These are phyloP conservation scores for Myxozyma neotropica DNA, from an alignment of 805 yeast genomes.

Conservation along the genomic window DNA sequence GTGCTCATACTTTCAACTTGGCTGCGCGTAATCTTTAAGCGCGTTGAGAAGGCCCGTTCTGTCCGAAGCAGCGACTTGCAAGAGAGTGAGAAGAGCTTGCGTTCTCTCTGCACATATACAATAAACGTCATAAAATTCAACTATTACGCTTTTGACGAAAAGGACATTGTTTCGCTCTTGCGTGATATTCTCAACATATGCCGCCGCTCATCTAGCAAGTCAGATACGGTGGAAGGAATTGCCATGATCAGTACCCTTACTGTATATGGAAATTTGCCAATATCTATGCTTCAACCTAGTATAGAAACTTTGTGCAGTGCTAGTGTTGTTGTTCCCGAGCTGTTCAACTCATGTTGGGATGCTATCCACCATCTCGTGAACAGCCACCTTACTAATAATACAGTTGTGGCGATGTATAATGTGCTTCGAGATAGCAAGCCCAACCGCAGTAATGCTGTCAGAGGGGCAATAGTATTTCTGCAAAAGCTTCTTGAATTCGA, in stretches of 20 bases:
- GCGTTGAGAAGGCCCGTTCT: conserved; percentile 32
- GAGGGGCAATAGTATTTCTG: conserved; percentile 45
- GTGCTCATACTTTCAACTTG: conserved; percentile 46
- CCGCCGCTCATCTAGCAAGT: conserved; percentile 45
- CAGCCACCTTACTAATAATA: conserved; percentile 46
- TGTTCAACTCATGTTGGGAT: conserved; percentile 46
- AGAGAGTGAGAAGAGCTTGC: conserved; percentile 37
- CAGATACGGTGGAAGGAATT: conserved; percentile 47
- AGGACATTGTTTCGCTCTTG: conserved; percentile 45
- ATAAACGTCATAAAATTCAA: conserved; percentile 54
- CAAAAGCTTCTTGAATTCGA: conserved; percentile 37
- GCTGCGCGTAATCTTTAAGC: conserved; percentile 42
- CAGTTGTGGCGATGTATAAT: conserved; percentile 41
- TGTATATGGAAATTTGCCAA: conserved; percentile 53
- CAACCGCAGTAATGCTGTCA: conserved; percentile 41
- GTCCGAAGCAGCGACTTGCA: background rate
- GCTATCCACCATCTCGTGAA: conserved; percentile 46
- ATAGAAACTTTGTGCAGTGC: conserved; percentile 54
- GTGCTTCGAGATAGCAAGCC: conserved; percentile 38
- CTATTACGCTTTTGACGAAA: conserved; percentile 50
- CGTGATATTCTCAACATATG: conserved; percentile 46
- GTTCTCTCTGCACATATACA: conserved; percentile 39
- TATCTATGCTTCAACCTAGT: conserved; percentile 43
- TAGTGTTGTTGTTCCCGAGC: conserved; percentile 44
- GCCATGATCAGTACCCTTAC: conserved; percentile 50